Conservation (phyloP, 2,329 filamentous ascomycete genomes). For the Calonectria montana region DNA sequence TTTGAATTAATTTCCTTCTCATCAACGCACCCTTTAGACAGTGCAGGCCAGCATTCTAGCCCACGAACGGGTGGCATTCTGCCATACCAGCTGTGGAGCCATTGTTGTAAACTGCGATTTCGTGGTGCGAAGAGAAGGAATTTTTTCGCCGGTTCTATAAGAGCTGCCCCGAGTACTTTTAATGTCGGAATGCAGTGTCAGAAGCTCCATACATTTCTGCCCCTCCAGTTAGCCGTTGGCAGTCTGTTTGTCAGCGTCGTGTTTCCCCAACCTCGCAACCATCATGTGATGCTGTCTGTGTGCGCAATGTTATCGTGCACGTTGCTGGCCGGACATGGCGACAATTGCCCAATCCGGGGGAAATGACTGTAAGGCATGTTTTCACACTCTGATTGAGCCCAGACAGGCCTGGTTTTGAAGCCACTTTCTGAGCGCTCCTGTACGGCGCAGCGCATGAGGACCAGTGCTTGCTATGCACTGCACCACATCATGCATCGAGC, state of each 20-base stretch:
- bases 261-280: not conserved
- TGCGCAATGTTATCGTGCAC: not conserved
- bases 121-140: slow-evolving; percentile 67
- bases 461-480: not conserved
- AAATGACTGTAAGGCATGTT: not conserved
- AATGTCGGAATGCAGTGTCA: slow-evolving; percentile 55
- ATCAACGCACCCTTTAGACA: slow-evolving; percentile 85
- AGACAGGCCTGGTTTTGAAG: not conserved
- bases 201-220: slow-evolving; percentile 52
- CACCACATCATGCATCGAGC: not conserved
- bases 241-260: not conserved
- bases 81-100: slow-evolving; percentile 66
- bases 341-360: slow-evolving; percentile 2
- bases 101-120: slow-evolving; percentile 74
- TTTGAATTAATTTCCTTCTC: slow-evolving; percentile 54
- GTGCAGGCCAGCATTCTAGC: slow-evolving; percentile 77
- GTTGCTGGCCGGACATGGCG: not conserved
- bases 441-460: not conserved
- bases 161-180: slow-evolving; percentile 65
- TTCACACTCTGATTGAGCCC: not conserved
- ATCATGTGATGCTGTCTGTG: slow-evolving; percentile 14
- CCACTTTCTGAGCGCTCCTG: not conserved
- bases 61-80: slow-evolving; percentile 75
- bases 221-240: not conserved
- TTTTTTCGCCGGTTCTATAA: slow-evolving; percentile 61